A percentile compares a stretch with the other conserved stretches of the same genome.
phyloP scores from a whole-genome alignment of 1,284 basidiomycete species.

The Irpex lacteus region DNA sequence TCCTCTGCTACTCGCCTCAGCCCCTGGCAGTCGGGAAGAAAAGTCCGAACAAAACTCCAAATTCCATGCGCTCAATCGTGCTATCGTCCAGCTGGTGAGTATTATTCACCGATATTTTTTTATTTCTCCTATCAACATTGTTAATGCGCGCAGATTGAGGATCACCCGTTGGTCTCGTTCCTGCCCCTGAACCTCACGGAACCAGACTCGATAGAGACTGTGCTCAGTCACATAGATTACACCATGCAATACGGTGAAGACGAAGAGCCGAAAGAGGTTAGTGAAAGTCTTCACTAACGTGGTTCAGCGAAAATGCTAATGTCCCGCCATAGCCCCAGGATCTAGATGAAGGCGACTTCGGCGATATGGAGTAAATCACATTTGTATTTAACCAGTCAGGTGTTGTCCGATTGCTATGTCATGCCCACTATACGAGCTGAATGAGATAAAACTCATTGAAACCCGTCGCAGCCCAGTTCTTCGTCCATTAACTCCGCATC shows the following conservation, averaged over 20 bases:
- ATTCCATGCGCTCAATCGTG: constrained; percentile 92
- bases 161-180: constrained; percentile 97
- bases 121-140: constrained; percentile 5
- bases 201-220: constrained; percentile 86
- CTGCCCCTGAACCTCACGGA: constrained; percentile 90
- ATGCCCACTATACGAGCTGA: no score
- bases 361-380: constrained; percentile 54
- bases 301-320: background rate
- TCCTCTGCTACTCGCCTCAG: constrained; percentile 80
- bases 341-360: constrained; percentile 85
- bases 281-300: constrained; percentile 14
- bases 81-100: constrained; percentile 87
- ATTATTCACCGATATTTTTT: constrained; percentile 22
- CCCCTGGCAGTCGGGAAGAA: constrained; percentile 53
- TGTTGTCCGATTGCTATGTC: background rate
- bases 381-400: background rate
- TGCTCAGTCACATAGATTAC: constrained; percentile 96
- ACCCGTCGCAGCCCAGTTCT: no score
- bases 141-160: constrained; percentile 77
- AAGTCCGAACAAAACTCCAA: constrained; percentile 69
- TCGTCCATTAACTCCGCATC: no score
- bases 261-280: constrained; percentile 87
- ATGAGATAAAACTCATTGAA: no score
- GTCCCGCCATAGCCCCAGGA: constrained; percentile 63
- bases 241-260: constrained; percentile 97